Conservation (phyloP, 192 early-diverging fungal species). For the Coemansia sp. region DNA sequence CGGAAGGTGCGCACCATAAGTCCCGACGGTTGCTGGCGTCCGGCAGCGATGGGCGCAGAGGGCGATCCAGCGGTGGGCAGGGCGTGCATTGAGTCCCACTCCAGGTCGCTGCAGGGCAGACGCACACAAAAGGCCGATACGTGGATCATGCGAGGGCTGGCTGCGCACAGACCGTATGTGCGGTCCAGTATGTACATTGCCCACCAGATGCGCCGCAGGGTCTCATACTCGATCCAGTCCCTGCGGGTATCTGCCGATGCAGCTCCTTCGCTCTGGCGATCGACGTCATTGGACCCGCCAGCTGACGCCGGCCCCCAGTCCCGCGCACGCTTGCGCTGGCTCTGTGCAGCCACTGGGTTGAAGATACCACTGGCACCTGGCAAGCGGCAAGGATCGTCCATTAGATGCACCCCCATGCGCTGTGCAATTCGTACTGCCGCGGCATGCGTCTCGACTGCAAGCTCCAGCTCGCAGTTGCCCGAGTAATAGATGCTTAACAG, state of each 20-base stretch:
- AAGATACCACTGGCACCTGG: conserved; percentile 40
- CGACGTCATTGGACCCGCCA: conserved; percentile 17
- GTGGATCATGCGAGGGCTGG: conserved; percentile 32
- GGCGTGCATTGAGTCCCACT: conserved; percentile 42
- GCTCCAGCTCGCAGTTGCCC: conserved; percentile 35
- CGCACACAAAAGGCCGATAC: conserved; percentile 35
- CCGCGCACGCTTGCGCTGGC: conserved; percentile 34
- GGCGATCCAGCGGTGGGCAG: conserved; percentile 33
- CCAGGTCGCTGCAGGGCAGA: conserved; percentile 46
- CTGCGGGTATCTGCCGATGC: conserved; percentile 24
- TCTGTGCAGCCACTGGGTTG: conserved; percentile 15
- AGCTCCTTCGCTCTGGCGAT: neutral
- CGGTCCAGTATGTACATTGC: conserved; percentile 47
- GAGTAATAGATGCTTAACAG: conserved; percentile 43
- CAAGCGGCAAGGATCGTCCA: conserved; percentile 31
- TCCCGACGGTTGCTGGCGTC: conserved; percentile 15
- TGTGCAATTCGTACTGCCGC: conserved; percentile 41
- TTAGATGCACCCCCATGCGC: conserved; percentile 39
- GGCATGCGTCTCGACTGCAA: conserved; percentile 37
- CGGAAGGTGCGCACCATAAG: conserved; percentile 51
- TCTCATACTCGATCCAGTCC: conserved; percentile 43
- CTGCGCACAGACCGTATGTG: conserved; percentile 22
- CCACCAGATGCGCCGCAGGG: conserved; percentile 50
- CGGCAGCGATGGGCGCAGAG: neutral
- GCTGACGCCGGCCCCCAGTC: conserved; percentile 2